Percentiles rank a stretch among this genome's conserved stretches.
Conservation (phyloP, 139 green algal species). For the Yamagishiella unicocca region DNA sequence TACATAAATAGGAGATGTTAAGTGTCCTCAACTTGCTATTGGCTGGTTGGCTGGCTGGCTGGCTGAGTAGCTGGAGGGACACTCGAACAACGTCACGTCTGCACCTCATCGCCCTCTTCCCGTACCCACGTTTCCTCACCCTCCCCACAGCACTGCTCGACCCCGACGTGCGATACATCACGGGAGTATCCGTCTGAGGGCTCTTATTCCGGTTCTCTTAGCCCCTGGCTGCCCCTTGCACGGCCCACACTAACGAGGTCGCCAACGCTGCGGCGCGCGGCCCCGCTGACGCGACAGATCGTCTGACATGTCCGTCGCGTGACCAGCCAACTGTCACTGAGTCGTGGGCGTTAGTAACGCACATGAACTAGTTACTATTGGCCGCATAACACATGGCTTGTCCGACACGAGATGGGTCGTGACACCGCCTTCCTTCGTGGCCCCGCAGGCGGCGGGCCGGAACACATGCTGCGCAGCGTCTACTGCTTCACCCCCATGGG, state of each 20-base stretch:
- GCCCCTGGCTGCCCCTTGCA: background rate
- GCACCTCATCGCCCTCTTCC: background rate
- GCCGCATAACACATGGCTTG: too few species aligned
- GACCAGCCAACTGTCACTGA: too few species aligned
- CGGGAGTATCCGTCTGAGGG: too few species aligned
- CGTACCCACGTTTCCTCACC: too few species aligned
- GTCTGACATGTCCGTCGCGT: too few species aligned
- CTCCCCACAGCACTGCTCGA: too few species aligned
- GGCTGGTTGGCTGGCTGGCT: too few species aligned
- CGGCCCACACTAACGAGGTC: background rate
- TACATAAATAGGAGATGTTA: background rate
- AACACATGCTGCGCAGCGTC: background rate
- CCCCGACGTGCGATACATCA: too few species aligned
- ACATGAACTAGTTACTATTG: background rate
- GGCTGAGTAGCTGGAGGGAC: too few species aligned
- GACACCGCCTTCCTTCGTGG: background rate
- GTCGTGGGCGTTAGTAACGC: too few species aligned
- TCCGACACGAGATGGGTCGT: background rate
- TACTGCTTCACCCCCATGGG: constrained; percentile 39
- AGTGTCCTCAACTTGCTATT: too few species aligned
- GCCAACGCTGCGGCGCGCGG: background rate
- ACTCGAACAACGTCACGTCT: too few species aligned
- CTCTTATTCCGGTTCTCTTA: background rate
- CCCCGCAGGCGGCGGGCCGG: background rate
- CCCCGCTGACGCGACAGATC: background rate